These are phyloP conservation scores for Monosporascus sp. DNA, from an alignment of 2,329 filamentous ascomycete genomes.

Conservation along the genomic window DNA sequence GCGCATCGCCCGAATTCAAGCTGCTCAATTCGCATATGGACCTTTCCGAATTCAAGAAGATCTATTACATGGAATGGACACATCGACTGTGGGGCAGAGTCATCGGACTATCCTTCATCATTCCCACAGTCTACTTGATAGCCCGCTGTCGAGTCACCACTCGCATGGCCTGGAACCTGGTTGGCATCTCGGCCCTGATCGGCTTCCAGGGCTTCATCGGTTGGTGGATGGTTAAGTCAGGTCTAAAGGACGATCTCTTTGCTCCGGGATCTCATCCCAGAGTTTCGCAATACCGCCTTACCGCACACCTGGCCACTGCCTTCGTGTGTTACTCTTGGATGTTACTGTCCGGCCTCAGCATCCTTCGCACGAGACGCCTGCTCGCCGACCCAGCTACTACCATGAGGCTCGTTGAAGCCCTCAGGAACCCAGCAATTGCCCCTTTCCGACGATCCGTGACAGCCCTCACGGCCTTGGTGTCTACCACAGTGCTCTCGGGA, in stretches of 20 bases:
- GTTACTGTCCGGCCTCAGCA: slow-evolving; percentile 80
- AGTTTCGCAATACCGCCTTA: slow-evolving; percentile 89
- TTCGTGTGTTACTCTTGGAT: slow-evolving; percentile 93
- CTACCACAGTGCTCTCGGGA: slow-evolving; percentile 87
- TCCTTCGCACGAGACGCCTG: slow-evolving; percentile 72
- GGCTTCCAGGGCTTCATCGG: slow-evolving; percentile 93
- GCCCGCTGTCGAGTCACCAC: slow-evolving; percentile 70
- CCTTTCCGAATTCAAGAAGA: slow-evolving; percentile 91
- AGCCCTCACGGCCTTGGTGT: slow-evolving; percentile 70
- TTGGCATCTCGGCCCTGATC: slow-evolving; percentile 82
- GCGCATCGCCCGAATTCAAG: slow-evolving; percentile 85
- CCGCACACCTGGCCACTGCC: slow-evolving; percentile 82
- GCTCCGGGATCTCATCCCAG: slow-evolving; percentile 84
- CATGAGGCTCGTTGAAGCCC: slow-evolving; percentile 51
- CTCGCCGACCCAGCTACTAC: slow-evolving; percentile 62
- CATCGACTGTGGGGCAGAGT: slow-evolving; percentile 92
- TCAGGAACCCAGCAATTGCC: slow-evolving; percentile 63
- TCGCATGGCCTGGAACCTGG: slow-evolving; percentile 70
- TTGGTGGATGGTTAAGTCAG: slow-evolving; percentile 99
- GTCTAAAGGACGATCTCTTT: slow-evolving; percentile 92
- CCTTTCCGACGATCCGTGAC: slow-evolving; percentile 69
- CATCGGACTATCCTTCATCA: slow-evolving; percentile 82
- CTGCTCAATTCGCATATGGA: slow-evolving; percentile 91
- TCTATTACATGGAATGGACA: slow-evolving; percentile 99
- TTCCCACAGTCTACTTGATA: slow-evolving; percentile 86